A percentile compares a stretch with the other conserved stretches of the same genome.
These are phyloP conservation scores for Fonsecaea multimorphosa DNA, from an alignment of 2,329 filamentous ascomycete genomes.

Conservation along the genomic window DNA sequence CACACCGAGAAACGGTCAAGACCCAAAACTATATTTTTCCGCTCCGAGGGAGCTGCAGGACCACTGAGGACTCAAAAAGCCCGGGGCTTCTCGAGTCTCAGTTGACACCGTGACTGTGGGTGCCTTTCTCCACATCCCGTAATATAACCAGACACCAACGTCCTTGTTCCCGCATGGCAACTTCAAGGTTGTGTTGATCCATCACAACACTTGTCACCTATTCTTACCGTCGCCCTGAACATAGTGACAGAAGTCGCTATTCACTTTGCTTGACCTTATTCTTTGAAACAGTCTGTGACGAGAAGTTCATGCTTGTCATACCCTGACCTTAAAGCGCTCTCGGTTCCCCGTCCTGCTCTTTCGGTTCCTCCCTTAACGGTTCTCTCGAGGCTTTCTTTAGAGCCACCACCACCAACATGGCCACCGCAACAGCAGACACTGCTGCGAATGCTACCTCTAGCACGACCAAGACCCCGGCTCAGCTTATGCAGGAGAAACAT, in stretches of 20 bases:
- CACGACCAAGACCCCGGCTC: constrained; percentile 55
- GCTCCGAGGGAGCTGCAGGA: background rate
- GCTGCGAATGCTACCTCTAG: constrained; percentile 36
- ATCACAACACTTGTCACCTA: constrained; percentile 3
- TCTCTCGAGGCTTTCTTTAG: constrained; percentile 34
- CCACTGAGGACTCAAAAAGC: background rate
- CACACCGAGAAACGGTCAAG: background rate
- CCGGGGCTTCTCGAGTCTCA: background rate
- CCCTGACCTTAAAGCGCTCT: constrained; percentile 19
- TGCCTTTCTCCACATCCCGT: constrained; percentile 3
- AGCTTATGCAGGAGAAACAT: constrained; percentile 61
- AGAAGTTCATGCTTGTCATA: constrained; percentile 27
- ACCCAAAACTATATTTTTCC: background rate
- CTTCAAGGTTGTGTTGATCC: background rate
- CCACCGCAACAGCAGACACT: constrained; percentile 30
- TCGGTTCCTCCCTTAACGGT: constrained; percentile 33
- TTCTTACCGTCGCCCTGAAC: background rate
- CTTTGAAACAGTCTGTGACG: background rate
- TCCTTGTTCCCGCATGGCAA: background rate
- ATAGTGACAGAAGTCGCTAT: constrained; percentile 4
- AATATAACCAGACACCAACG: constrained; percentile 4
- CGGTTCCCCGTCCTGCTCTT: constrained; percentile 31
- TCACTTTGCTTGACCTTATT: background rate
- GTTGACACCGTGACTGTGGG: background rate
- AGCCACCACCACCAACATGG: constrained; percentile 32